These are phyloP conservation scores for Eutypa lata DNA, from an alignment of 2,329 filamentous ascomycete species.

Conservation along the genomic window DNA sequence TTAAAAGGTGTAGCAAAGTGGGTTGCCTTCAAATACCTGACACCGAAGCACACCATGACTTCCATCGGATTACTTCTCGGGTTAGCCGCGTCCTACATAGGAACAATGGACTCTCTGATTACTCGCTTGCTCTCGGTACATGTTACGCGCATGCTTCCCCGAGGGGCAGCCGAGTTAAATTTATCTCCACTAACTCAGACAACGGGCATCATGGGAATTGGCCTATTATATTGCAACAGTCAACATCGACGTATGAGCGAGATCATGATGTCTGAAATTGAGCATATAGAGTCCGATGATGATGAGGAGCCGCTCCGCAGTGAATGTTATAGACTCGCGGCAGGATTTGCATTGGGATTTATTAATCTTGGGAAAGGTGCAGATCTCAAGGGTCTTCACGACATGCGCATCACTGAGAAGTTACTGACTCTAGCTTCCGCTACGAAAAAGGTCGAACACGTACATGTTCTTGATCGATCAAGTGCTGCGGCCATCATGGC, in stretches of 20 bases:
- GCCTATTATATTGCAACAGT: slow-evolving; percentile 87
- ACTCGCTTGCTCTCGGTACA: slow-evolving; percentile 92
- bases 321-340: slow-evolving; percentile 93
- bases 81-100: slow-evolving; percentile 87
- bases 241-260: slow-evolving; percentile 98
- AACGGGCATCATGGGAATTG: slow-evolving; percentile 95
- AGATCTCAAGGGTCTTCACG: slow-evolving; percentile 82
- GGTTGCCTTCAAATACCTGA: slow-evolving; percentile 99
- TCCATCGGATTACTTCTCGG: slow-evolving; percentile 93
- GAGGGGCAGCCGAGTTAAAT: slow-evolving; percentile 90
- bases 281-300: slow-evolving; percentile 74
- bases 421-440: slow-evolving; percentile 81
- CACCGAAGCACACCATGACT: slow-evolving; percentile 98
- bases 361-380: slow-evolving; percentile 93
- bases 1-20: slow-evolving; percentile 93
- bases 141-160: slow-evolving; percentile 89
- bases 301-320: slow-evolving; percentile 84
- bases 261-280: slow-evolving; percentile 96
- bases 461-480: slow-evolving; percentile 89
- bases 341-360: slow-evolving; percentile 87
- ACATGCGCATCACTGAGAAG: slow-evolving; percentile 90
- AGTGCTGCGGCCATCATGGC: slow-evolving; percentile 92
- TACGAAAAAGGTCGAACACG: slow-evolving; percentile 85
- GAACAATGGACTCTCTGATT: slow-evolving; percentile 95
- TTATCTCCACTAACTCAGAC: slow-evolving; percentile 91